Percentiles rank a stretch among this genome's conserved stretches.
phyloP scores from a whole-genome alignment of 352 stramenopile species.

The Globisporangium parvum region DNA sequence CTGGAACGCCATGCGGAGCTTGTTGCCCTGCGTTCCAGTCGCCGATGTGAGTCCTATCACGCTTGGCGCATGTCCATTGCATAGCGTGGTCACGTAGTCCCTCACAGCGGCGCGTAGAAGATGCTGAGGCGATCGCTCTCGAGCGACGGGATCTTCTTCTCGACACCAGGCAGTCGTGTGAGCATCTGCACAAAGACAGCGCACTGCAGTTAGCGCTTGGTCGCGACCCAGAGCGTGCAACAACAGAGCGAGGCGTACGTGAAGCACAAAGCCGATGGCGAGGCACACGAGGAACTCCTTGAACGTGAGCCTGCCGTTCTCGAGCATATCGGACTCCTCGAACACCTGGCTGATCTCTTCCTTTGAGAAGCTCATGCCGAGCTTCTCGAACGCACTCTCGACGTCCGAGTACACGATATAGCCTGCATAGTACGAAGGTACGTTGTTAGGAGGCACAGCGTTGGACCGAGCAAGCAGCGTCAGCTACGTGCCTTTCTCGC shows the following conservation, averaged over 20 bases:
- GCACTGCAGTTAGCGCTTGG: not conserved
- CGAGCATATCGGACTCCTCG: constrained; percentile 79
- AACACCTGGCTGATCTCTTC: constrained; percentile 74
- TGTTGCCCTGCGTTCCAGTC: constrained; percentile 51
- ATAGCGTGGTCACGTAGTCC: too few species aligned
- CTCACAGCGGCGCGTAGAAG: constrained; percentile 76
- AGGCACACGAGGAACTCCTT: constrained; percentile 88
- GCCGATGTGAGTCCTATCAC: not conserved
- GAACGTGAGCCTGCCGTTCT: constrained; percentile 75
- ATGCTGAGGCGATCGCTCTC: constrained; percentile 69
- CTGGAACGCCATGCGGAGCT: constrained; percentile 73
- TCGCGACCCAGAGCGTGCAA: not conserved
- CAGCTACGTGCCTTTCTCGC: constrained; percentile 28
- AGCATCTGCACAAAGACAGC: too few species aligned
- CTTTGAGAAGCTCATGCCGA: constrained; percentile 64
- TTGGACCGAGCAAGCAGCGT: not conserved
- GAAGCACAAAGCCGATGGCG: constrained; percentile 80
- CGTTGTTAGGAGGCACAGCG: not conserved
- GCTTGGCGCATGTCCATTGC: not conserved
- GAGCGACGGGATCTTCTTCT: constrained; percentile 71
- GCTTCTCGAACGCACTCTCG: constrained; percentile 63
- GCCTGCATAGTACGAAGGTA: constrained; percentile 3
- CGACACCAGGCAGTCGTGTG: too few species aligned
- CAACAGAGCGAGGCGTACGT: constrained; percentile 31
- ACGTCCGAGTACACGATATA: constrained; percentile 77